Conservation (phyloP, 257 asterid genomes). For the Solanum peruvianum region DNA sequence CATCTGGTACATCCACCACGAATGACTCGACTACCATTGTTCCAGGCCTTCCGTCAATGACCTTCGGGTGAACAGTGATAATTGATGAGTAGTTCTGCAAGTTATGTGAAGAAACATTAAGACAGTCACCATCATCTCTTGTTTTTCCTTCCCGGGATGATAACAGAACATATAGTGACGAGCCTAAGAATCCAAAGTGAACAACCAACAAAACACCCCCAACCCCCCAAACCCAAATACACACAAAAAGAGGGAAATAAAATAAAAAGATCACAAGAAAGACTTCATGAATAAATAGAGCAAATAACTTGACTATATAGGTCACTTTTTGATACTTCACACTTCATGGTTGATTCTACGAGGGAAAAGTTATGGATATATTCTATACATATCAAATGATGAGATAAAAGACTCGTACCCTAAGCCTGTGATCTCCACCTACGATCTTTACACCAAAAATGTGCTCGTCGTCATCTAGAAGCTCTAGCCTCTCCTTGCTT, state of each 20-base stretch:
- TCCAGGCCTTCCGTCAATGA: constrained; percentile 66
- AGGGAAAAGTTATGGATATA: not conserved
- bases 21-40: constrained; percentile 81
- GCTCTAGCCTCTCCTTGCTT: constrained; percentile 79
- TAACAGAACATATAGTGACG: not conserved
- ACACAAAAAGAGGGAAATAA: not conserved
- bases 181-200: not conserved
- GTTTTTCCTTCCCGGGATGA: not conserved
- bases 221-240: not conserved
- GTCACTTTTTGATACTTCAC: not conserved
- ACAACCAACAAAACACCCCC: not conserved
- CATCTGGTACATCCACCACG: constrained; percentile 80
- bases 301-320: not conserved
- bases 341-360: not conserved
- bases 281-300: not conserved
- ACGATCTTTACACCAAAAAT: constrained; percentile 72
- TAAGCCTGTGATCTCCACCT: constrained; percentile 91
- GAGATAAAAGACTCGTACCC: constrained; percentile 25
- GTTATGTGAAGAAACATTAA: not conserved
- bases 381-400: not conserved
- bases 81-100: constrained; percentile 80
- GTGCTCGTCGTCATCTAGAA: constrained; percentile 71
- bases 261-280: not conserved
- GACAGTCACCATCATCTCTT: not conserved
- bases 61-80: constrained; percentile 67